Percentiles rank a stretch among this genome's conserved stretches.
Evolutionary conservation across 1,284 basidiomycete genomes (phyloP).

Genomic region (Austropuccinia psidii): DNA sequence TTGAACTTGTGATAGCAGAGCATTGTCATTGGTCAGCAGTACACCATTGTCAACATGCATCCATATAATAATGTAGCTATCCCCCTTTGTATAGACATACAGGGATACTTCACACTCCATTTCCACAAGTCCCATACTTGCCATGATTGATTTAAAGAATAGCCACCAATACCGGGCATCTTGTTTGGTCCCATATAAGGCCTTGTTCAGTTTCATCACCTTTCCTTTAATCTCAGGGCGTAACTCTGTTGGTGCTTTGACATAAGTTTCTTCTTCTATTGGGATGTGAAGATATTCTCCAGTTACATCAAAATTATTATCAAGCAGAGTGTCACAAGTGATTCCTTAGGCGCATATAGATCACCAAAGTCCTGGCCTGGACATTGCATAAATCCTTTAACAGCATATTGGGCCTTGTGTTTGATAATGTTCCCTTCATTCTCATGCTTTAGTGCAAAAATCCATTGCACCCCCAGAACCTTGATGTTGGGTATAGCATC

Average conservation of each 20-base stretch:
- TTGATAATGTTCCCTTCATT: not conserved
- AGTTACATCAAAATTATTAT: not conserved
- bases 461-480: not conserved
- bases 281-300: conserved; percentile 3
- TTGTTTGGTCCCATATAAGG: conserved; percentile 6
- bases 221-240: not conserved
- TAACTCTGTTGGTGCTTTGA: not conserved
- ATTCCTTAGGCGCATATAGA: not conserved
- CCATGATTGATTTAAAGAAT: not conserved
- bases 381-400: not conserved
- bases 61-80: not conserved
- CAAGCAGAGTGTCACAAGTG: not conserved
- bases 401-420: not conserved
- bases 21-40: not conserved
- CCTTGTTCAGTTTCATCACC: not conserved
- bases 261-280: not conserved
- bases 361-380: not conserved
- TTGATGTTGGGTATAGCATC: not conserved
- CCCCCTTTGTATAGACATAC: not conserved
- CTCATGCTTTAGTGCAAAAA: not conserved
- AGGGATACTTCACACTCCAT: not conserved
- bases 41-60: conserved; percentile 8
- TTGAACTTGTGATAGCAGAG: not conserved
- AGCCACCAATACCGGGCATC: conserved; percentile 10
- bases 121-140: not conserved